Evolutionary conservation across 2,329 filamentous ascomycete species (phyloP), one percentile per base, ranked within the genome.

Genomic region (Colletotrichum endophyticum): DNA sequence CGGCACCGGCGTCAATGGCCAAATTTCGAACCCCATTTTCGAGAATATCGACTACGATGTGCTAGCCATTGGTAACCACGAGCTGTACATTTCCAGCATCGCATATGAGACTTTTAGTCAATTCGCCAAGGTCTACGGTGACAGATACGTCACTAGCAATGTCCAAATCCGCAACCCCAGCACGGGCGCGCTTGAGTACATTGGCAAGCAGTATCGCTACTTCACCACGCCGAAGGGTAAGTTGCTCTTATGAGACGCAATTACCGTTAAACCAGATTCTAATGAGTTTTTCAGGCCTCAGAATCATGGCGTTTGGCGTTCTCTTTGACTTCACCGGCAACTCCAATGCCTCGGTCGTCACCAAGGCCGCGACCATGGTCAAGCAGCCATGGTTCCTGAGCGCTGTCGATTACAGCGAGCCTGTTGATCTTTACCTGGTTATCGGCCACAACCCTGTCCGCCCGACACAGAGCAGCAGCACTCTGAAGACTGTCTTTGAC

Each of bases 341-440:
- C 83, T 89, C 89, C 70, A 92, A 93, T 78, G 89, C 89, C 8
- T 90, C 90, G n/a, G 90, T 90, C 75, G 89, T 93, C 34, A 92
- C 90, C 56, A 89, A 88, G 34, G 90, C 91, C 11, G 86, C 86
- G 5, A 82, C 84, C 30, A 85, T 88, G 86, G 82, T 88, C n/a
- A 85, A 90, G 70, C 85, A 93, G 82, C 79, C 84, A 4, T 94
- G 92, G 92, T 94, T 94, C 83, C 81, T 85, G 11, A 86, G 92
- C 61, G 90, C 91, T 16, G 84, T 94, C 71, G 88, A 90, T 76
- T 84, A 84, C 6, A 72, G 80, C 12, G 83, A 92, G 57, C 89
- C 91, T 4, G 88, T 94, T 57, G 93, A 94, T 80, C 80, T 93
- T 13, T 94, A 93, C 79, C 78, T 94, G 25, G 83, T 94, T 13